A percentile compares a stretch with the other conserved stretches of the same genome.
These are phyloP conservation scores for Aegle marmelos DNA, from an alignment of 345 rosid genomes.

Conservation along the genomic window DNA sequence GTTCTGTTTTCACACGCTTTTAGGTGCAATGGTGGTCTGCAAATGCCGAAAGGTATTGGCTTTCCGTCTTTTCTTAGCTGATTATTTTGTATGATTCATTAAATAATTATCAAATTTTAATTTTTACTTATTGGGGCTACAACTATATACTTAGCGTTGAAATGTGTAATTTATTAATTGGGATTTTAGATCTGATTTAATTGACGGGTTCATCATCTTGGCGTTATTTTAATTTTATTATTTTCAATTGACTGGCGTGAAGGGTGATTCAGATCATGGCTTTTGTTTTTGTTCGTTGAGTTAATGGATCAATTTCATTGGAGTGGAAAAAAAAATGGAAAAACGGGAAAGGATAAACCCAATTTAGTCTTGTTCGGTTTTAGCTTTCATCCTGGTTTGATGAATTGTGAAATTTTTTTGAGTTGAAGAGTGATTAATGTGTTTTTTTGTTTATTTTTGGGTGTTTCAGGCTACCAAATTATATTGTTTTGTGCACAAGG, in stretches of 20 bases:
- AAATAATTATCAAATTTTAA: background rate
- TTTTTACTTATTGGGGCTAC: background rate
- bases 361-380: background rate
- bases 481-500: conserved; percentile 97
- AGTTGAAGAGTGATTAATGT: background rate
- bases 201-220: background rate
- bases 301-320: background rate
- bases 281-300: background rate
- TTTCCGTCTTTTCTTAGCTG: background rate
- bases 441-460: background rate
- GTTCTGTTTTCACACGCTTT: conserved; percentile 13
- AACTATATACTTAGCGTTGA: background rate
- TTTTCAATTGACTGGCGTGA: background rate
- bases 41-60: conserved; percentile 78
- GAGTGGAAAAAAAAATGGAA: too few species aligned
- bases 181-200: conserved; percentile 21
- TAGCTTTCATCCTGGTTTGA: background rate
- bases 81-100: background rate
- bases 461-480: conserved; percentile 86
- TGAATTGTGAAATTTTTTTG: background rate
- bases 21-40: conserved; percentile 79
- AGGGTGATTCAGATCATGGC: background rate
- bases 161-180: background rate
- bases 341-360: background rate
- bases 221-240: background rate